Percentiles rank a stretch among this genome's conserved stretches.
Conservation (phyloP, 371 early-diverging fungal genomes). For the Circinella umbellata region DNA sequence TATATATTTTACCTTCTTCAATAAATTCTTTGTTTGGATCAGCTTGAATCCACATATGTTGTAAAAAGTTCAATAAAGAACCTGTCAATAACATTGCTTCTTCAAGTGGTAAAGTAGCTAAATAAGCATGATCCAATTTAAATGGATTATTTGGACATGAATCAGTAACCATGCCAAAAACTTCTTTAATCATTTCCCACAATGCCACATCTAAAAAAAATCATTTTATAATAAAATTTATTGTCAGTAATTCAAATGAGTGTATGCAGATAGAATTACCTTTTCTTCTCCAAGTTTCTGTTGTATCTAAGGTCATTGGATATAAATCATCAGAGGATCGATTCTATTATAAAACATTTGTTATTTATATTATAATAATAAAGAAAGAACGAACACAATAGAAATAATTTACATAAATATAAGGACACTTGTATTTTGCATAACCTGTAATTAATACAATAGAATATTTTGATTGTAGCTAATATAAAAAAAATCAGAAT, state of each 20-base stretch:
- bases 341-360: too few relatives aligned
- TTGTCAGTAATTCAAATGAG: too few relatives aligned
- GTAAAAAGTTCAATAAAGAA: slow-evolving; percentile 72
- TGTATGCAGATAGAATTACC: neutral
- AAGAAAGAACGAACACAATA: too few relatives aligned
- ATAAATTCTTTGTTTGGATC: slow-evolving; percentile 43
- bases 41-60: slow-evolving; percentile 61
- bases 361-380: too few relatives aligned
- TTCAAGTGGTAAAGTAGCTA: slow-evolving; percentile 64
- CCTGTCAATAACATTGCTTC: slow-evolving; percentile 68
- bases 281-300: slow-evolving; percentile 16
- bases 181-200: slow-evolving; percentile 83
- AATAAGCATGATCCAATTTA: slow-evolving; percentile 63
- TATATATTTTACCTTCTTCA: slow-evolving; percentile 44
- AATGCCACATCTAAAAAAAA: slow-evolving; percentile 59
- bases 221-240: neutral
- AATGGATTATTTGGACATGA: slow-evolving; percentile 71
- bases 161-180: slow-evolving; percentile 57
- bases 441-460: slow-evolving; percentile 81
- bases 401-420: slow-evolving; percentile 89
- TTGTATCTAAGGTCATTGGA: slow-evolving; percentile 6
- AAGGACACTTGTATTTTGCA: slow-evolving; percentile 79
- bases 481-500: neutral
- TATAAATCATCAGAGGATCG: slow-evolving; percentile 6
- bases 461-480: slow-evolving; percentile 32